phyloP scores from a whole-genome alignment of 1,139 yeast genomes.

The Yarrowia galli region DNA sequence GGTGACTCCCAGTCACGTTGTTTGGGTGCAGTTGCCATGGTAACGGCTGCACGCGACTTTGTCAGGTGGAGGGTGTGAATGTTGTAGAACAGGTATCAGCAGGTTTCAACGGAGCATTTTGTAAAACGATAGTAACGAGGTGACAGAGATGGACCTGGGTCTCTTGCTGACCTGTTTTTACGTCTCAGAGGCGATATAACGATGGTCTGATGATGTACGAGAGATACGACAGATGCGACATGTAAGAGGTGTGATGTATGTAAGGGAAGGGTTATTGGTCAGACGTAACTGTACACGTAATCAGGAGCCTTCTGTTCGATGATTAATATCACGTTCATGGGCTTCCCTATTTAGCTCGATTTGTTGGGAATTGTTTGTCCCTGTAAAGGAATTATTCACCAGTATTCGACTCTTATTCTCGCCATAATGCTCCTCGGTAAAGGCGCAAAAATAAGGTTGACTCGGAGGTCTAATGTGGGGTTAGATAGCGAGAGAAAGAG shows the following conservation, averaged over 20 bases:
- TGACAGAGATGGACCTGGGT: too few species aligned
- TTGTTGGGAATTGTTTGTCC: background rate
- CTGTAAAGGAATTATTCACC: too few species aligned
- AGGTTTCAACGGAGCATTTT: too few species aligned
- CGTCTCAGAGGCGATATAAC: too few species aligned
- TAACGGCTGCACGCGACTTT: background rate
- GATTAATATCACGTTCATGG: too few species aligned
- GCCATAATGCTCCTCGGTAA: background rate
- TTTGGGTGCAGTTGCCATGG: conserved; percentile 9
- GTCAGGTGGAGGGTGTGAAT: too few species aligned
- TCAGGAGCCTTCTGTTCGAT: too few species aligned
- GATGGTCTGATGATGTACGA: conserved; percentile 2
- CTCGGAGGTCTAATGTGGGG: background rate
- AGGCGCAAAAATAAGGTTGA: conserved; percentile 2
- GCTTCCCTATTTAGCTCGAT: background rate
- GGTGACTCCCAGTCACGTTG: background rate
- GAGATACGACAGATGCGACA: conserved; percentile 4
- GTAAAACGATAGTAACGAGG: too few species aligned
- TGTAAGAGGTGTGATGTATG: background rate
- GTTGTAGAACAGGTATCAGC: too few species aligned
- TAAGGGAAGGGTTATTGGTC: background rate
- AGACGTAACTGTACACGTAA: too few species aligned
- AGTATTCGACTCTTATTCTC: too few species aligned
- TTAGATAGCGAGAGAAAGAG: background rate
- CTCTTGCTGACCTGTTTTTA: too few species aligned